These are phyloP conservation scores for Fulvia fulva DNA, from an alignment of 2,329 filamentous ascomycete genomes.

Conservation along the genomic window DNA sequence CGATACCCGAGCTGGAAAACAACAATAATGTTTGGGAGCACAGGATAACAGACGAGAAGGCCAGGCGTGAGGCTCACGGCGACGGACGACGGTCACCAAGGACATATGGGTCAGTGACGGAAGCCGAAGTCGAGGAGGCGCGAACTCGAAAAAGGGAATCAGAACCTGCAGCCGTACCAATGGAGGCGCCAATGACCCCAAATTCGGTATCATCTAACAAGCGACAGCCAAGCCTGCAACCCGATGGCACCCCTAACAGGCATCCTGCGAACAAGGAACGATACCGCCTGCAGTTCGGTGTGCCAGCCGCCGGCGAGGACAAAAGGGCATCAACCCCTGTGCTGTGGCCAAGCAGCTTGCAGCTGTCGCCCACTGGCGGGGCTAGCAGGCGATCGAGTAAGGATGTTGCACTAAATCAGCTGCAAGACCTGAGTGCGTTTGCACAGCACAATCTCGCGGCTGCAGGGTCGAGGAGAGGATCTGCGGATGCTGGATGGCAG, in stretches of 20 bases:
- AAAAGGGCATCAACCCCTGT: constrained; percentile 26
- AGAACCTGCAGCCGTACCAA: constrained; percentile 25
- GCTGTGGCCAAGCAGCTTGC: constrained; percentile 16
- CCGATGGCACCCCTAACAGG: constrained; percentile 9
- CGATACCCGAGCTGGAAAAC: constrained; percentile 71
- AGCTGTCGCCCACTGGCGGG: constrained; percentile 24
- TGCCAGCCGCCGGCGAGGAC: constrained; percentile 18
- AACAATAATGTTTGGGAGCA: constrained; percentile 74
- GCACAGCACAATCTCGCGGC: constrained; percentile 27
- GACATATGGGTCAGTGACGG: constrained; percentile 30
- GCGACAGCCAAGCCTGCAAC: constrained; percentile 16
- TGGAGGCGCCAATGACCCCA: constrained; percentile 19
- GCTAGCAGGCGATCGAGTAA: constrained; percentile 34
- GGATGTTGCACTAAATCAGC: constrained; percentile 34
- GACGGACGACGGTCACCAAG: constrained; percentile 20
- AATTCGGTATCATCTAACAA: constrained; percentile 15
- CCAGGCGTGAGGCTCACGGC: constrained; percentile 36
- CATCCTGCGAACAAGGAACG: constrained; percentile 27
- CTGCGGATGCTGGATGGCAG: constrained; percentile 33
- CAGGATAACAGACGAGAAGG: constrained; percentile 62
- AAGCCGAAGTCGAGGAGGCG: constrained; percentile 31
- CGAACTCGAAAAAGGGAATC: constrained; percentile 27
- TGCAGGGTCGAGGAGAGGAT: constrained; percentile 32
- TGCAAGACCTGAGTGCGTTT: constrained; percentile 30
- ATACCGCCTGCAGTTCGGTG: constrained; percentile 23